Evolutionary conservation across 1,284 basidiomycete genomes (phyloP).

Genomic region (Anthracocystis panici-leucophaei): DNA sequence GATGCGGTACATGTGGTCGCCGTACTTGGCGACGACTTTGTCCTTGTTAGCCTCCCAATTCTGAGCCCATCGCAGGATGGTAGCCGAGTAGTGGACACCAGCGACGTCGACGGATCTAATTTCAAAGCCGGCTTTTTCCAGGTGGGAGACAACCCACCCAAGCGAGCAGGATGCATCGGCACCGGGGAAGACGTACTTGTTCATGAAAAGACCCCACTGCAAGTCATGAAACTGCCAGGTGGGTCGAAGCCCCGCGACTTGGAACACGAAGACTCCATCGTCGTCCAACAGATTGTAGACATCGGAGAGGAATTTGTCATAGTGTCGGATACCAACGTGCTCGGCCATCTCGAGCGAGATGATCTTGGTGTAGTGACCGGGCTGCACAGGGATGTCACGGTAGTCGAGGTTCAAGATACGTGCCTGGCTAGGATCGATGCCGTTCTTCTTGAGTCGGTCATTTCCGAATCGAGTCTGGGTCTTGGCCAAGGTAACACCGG

Average conservation of each 20-base stretch:
- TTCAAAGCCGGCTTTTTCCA: conserved; percentile 92
- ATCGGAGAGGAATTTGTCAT: conserved; percentile 87
- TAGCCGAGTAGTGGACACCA: conserved; percentile 83
- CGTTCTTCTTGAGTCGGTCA: conserved; percentile 85
- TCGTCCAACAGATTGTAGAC: conserved; percentile 94
- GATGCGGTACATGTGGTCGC: conserved; percentile 76
- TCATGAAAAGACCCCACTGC: conserved; percentile 79
- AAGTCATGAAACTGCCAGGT: conserved; percentile 98
- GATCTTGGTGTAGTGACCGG: conserved; percentile 89
- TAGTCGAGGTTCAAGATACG: conserved; percentile 95
- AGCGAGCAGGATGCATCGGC: conserved; percentile 87
- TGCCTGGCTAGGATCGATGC: conserved; percentile 80
- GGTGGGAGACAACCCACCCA: conserved; percentile 87
- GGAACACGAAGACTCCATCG: conserved; percentile 92
- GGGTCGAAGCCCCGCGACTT: conserved; percentile 94
- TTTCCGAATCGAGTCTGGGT: conserved; percentile 95
- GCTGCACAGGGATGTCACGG: conserved; percentile 86
- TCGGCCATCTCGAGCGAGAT: conserved; percentile 99
- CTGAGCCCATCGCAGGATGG: conserved; percentile 75
- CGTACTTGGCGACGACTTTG: conserved; percentile 87
- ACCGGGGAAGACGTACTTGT: conserved; percentile 84
- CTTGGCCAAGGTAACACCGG: conserved; percentile 90
- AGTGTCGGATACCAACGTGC: conserved; percentile 89
- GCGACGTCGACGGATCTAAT: conserved; percentile 96
- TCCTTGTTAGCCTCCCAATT: conserved; percentile 76